Evolutionary conservation across 495 filamentous ascomycete genomes (phyloP), one percentile per base, ranked within the genome.

Genomic region (Rhypophila decipiens): DNA sequence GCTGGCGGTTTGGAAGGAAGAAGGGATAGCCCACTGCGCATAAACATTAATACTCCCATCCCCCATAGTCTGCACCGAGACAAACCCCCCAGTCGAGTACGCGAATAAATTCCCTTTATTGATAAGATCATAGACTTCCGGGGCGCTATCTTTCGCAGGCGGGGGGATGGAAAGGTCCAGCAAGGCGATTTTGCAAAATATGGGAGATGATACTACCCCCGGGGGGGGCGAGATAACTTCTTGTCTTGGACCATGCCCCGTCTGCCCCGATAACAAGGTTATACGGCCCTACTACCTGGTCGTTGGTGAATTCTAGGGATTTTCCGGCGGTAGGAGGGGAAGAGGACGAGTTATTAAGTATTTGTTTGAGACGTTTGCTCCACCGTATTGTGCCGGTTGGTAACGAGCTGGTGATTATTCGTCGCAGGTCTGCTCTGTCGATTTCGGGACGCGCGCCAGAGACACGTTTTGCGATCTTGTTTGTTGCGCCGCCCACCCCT

Each of bases 241-340:
- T 58, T 13, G 70, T 62, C 46, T 68, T 71, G 50, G 59, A 65
- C 64, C 64, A 76, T 4, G 64, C 69, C 2, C 73, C 73, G 39
- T 75, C 71, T 17, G 71, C 69, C 3, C 72, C 74, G 34, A 77
- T 48, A 12, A 74, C 53, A 18, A 77, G 53, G 42, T 72, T 67
- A 42, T 64, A 75, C 13, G 53, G 60, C 3, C 51, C 37, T 20
- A 50, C 51, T 2, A 47, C 55, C 17, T 19, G 19, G 5, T 22
- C 44, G 48, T 50, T 33, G 9, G 53, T 48, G 39, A 64, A 58
- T 43, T 56, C 56, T 1, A 44, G 52, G 24, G 57, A 60, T 20
- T 62, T 58, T 11, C 48, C 42, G 29, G 59, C 38, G 20, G 27
- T 15, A 42, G 11, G 23, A 31, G 42, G 17, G 27, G 17, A 10